phyloP scores from a whole-genome alignment of 176 grass and related monocot species.

The Oryza meyeriana region DNA sequence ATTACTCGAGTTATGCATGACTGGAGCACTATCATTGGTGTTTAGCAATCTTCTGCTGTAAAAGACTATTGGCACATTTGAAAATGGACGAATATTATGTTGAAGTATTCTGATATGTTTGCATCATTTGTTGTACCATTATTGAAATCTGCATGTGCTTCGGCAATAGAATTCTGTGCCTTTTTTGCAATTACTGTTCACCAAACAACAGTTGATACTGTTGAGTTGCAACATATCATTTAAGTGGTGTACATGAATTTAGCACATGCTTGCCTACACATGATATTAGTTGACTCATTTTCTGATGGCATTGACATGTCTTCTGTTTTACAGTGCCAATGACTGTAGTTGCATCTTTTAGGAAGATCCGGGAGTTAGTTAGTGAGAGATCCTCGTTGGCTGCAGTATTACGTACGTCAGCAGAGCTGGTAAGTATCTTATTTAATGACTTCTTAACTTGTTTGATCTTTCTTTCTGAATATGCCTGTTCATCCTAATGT shows the following conservation, averaged over 20 bases:
- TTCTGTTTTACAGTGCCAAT: constrained; percentile 75
- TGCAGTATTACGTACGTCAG: constrained; percentile 69
- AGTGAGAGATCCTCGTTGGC: constrained; percentile 69
- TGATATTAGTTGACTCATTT: background rate
- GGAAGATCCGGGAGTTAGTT: constrained; percentile 82
- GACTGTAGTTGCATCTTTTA: constrained; percentile 78
- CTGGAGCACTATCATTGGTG: background rate
- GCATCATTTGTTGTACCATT: constrained; percentile 1
- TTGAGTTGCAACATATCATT: background rate
- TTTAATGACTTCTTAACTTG: constrained; percentile 10
- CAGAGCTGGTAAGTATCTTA: constrained; percentile 66
- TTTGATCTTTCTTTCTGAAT: constrained; percentile 6
- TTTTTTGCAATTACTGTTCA: constrained; percentile 2
- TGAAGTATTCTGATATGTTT: background rate
- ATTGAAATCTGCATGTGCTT: background rate
- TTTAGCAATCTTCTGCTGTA: constrained; percentile 12
- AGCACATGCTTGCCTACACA: background rate
- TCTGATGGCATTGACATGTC: constrained; percentile 8
- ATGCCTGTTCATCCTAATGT: background rate
- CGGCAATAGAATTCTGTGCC: background rate
- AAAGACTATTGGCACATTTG: background rate
- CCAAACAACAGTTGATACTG: background rate
- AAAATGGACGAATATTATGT: background rate
- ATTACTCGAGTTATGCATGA: background rate
- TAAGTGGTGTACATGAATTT: background rate